These are phyloP conservation scores for Moniliophthora roreri DNA, from an alignment of 1,284 basidiomycete genomes.

Conservation along the genomic window DNA sequence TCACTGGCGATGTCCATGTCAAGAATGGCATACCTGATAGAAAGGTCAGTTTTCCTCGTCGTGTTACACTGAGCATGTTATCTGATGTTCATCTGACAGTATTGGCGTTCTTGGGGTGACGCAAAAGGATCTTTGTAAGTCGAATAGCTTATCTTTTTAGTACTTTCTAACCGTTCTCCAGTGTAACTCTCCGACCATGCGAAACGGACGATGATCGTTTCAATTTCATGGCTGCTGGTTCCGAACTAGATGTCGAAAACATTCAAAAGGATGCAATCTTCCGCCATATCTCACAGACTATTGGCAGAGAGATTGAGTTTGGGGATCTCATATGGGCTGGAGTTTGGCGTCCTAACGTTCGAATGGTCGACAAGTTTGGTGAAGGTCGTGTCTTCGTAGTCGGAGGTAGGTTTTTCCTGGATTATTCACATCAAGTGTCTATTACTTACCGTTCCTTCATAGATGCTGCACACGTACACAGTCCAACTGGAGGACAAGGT, in stretches of 20 bases:
- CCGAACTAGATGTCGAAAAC: slow-evolving; percentile 22
- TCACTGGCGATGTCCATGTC: slow-evolving; percentile 27
- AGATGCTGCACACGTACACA: slow-evolving; percentile 26
- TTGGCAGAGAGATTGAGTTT: slow-evolving; percentile 33
- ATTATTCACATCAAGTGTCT: neutral
- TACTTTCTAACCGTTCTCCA: slow-evolving; percentile 12
- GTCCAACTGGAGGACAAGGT: slow-evolving; percentile 24
- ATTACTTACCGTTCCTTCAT: neutral
- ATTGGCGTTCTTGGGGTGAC: slow-evolving; percentile 38
- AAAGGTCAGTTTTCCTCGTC: slow-evolving; percentile 25
- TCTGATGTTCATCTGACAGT: slow-evolving; percentile 19
- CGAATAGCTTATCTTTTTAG: neutral
- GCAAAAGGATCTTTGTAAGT: slow-evolving; percentile 24
- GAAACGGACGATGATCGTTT: slow-evolving; percentile 27
- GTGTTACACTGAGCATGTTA: neutral
- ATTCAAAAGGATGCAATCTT: slow-evolving; percentile 28
- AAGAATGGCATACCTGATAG: slow-evolving; percentile 27
- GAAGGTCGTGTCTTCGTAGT: slow-evolving; percentile 29
- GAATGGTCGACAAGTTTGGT: slow-evolving; percentile 30
- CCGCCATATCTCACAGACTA: slow-evolving; percentile 29
- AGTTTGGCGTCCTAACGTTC: slow-evolving; percentile 28
- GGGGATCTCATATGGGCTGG: slow-evolving; percentile 31
- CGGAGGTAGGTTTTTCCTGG: slow-evolving; percentile 25
- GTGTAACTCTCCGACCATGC: slow-evolving; percentile 32
- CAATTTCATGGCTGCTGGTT: slow-evolving; percentile 31